Evolutionary conservation across 495 filamentous ascomycete species (phyloP).

Genomic region (Neurospora sp.): DNA sequence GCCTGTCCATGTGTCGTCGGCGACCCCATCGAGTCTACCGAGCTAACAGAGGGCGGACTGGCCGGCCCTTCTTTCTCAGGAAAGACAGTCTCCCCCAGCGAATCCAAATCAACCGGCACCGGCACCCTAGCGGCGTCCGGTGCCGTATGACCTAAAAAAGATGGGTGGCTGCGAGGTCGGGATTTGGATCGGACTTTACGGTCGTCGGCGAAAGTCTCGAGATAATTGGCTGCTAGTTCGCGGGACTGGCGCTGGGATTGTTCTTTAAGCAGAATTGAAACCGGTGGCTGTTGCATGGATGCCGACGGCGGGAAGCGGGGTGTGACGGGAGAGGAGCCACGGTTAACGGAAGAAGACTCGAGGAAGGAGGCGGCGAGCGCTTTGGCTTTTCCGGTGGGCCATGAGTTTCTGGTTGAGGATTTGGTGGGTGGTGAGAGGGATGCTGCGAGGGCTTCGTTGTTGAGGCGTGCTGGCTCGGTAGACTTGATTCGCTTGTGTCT

Average conservation of each 20-base stretch:
- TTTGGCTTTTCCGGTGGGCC: neutral
- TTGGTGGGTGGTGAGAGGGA: neutral
- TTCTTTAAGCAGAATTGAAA: neutral
- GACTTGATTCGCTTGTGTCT: conserved; percentile 2
- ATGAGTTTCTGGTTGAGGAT: neutral
- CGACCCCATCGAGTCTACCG: neutral
- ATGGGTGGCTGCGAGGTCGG: neutral
- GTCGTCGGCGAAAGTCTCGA: neutral
- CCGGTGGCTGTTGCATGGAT: neutral
- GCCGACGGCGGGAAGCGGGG: neutral
- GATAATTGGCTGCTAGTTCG: neutral
- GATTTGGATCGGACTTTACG: neutral
- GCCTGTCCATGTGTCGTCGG: neutral
- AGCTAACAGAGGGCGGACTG: neutral
- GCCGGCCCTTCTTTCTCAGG: neutral
- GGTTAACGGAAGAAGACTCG: neutral
- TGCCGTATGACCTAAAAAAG: neutral
- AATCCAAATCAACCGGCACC: neutral
- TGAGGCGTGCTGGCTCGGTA: neutral
- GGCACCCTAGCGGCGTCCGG: neutral
- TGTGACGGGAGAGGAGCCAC: neutral
- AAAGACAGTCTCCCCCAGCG: neutral
- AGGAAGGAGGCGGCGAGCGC: neutral
- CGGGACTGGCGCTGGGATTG: neutral
- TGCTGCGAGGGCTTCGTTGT: neutral